A percentile compares a stretch with the other conserved stretches of the same genome.
phyloP scores from a whole-genome alignment of 768 basidiomycete species.

The Termitomyces sp. region DNA sequence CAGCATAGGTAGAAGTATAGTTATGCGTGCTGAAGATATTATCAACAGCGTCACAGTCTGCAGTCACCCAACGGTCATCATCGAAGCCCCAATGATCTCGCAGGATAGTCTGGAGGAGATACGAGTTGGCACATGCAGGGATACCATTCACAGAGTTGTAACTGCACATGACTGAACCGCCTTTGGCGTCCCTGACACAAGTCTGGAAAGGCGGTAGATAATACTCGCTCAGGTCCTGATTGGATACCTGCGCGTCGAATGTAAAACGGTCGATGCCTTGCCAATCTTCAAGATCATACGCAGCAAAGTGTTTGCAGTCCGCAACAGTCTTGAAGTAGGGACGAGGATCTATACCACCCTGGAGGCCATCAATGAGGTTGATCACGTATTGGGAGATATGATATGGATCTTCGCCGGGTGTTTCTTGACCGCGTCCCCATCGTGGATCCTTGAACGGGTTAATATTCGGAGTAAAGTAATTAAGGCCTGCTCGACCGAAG shows the following conservation, averaged over 20 bases:
- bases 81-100: slow-evolving; percentile 49
- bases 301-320: slow-evolving; percentile 58
- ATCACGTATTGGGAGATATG: slow-evolving; percentile 49
- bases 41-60: slow-evolving; percentile 52
- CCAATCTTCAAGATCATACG: slow-evolving; percentile 59
- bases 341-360: slow-evolving; percentile 51
- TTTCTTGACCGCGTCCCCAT: slow-evolving; percentile 61
- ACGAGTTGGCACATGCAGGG: slow-evolving; percentile 49
- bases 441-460: slow-evolving; percentile 59
- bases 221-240: slow-evolving; percentile 52
- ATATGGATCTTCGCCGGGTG: slow-evolving; percentile 57
- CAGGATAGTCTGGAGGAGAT: slow-evolving; percentile 45
- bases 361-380: slow-evolving; percentile 48
- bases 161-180: slow-evolving; percentile 55
- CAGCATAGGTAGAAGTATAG: slow-evolving; percentile 36
- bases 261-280: slow-evolving; percentile 41
- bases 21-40: slow-evolving; percentile 49
- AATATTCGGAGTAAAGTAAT: slow-evolving; percentile 56
- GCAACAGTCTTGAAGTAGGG: slow-evolving; percentile 47
- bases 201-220: slow-evolving; percentile 52
- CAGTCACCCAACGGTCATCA: slow-evolving; percentile 49
- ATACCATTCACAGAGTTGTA: slow-evolving; percentile 61
- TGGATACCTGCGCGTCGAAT: slow-evolving; percentile 48
- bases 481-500: slow-evolving; percentile 43
- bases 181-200: slow-evolving; percentile 56